Evolutionary conservation across 2,329 filamentous ascomycete species (phyloP).

Genomic region (Neonectria neomacrospora): DNA sequence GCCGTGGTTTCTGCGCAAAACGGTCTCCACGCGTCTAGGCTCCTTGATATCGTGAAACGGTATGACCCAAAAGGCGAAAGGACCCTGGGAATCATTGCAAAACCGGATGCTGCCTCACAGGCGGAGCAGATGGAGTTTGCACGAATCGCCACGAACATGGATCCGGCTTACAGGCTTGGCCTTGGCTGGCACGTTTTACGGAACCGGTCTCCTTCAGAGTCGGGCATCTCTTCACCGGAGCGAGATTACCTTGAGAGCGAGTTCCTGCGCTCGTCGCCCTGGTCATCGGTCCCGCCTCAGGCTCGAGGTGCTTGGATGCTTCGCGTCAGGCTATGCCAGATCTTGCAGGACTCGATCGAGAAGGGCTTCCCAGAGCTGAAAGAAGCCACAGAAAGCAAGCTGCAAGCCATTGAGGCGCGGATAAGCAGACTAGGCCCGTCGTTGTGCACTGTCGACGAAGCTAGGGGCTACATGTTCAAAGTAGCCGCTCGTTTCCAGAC

Average conservation of each 20-base stretch:
- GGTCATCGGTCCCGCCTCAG: constrained; percentile 8
- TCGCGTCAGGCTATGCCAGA: constrained; percentile 2
- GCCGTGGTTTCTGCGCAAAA: constrained; percentile 14
- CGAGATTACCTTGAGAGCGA: constrained; percentile 10
- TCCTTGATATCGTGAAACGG: constrained; percentile 11
- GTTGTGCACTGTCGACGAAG: constrained; percentile 6
- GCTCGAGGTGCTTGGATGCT: constrained; percentile 17
- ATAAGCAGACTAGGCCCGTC: not conserved
- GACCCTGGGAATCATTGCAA: constrained; percentile 18
- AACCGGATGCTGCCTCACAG: constrained; percentile 10
- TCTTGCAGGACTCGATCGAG: constrained; percentile 10
- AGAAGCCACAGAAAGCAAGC: not conserved
- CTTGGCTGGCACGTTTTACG: constrained; percentile 16
- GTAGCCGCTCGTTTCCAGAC: constrained; percentile 7
- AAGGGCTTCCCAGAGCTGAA: constrained; percentile 10
- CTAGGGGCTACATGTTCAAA: constrained; percentile 12
- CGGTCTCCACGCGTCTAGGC: not conserved
- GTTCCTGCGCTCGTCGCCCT: constrained; percentile 10
- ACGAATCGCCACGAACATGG: not conserved
- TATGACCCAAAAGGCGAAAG: constrained; percentile 14
- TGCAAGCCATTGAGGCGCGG: not conserved
- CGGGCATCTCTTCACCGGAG: not conserved
- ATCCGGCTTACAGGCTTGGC: constrained; percentile 4
- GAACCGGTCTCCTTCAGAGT: constrained; percentile 8
- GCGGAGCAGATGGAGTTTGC: constrained; percentile 11